Conservation (phyloP, 805 yeast species). For the Crinitomyces ghanaensis region DNA sequence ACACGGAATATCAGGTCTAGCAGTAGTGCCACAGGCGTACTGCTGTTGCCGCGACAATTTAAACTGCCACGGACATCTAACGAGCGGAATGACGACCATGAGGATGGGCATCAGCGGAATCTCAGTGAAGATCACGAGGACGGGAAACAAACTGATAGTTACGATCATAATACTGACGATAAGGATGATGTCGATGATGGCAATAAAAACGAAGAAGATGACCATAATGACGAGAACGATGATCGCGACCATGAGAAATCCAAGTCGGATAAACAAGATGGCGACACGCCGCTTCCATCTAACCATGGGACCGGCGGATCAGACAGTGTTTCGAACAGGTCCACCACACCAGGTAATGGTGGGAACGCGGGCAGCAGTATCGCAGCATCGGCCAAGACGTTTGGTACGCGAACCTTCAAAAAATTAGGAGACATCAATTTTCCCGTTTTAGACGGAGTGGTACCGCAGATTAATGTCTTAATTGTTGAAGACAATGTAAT, state of each 20-base stretch:
- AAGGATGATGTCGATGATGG: too few species aligned
- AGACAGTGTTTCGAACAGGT: neutral
- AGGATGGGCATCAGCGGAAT: neutral
- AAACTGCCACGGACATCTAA: constrained; percentile 12
- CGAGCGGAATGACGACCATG: constrained; percentile 1
- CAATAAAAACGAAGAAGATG: too few species aligned
- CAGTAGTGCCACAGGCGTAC: too few species aligned
- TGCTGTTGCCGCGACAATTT: constrained; percentile 22
- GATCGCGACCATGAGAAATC: too few species aligned
- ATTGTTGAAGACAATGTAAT: constrained; percentile 95
- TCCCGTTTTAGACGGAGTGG: constrained; percentile 37
- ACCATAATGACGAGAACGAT: too few species aligned
- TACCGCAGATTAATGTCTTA: constrained; percentile 80
- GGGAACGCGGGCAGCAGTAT: neutral
- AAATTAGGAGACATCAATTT: constrained; percentile 2
- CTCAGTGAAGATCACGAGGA: constrained; percentile 1
- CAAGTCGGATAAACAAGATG: too few species aligned
- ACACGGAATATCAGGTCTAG: too few species aligned
- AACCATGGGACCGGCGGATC: too few species aligned
- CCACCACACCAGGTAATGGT: neutral
- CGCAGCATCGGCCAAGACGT: constrained; percentile 1
- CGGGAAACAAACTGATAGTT: too few species aligned
- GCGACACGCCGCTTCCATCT: too few species aligned
- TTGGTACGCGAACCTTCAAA: too few species aligned
- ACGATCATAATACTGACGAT: too few species aligned